Evolutionary conservation across 306 rosid genomes (phyloP).

Genomic region (Quercus dentata): DNA sequence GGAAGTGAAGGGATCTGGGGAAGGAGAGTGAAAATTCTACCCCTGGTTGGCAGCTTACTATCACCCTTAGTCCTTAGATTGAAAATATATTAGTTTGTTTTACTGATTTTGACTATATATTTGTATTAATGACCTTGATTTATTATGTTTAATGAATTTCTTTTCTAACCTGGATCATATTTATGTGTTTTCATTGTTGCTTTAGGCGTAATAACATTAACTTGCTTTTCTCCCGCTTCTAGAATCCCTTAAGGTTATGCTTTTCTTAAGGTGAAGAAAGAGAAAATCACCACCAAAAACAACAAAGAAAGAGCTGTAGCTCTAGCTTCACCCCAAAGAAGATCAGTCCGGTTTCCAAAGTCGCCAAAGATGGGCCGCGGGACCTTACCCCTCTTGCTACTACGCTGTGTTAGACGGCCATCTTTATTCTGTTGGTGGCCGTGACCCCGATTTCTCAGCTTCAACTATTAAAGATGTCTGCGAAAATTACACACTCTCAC

Average conservation of each 20-base stretch:
- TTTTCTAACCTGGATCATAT: not conserved
- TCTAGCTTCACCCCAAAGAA: too few species aligned
- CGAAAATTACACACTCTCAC: too few species aligned
- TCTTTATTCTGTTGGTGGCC: too few species aligned
- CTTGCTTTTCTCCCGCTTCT: slow-evolving; percentile 20
- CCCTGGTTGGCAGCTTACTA: not conserved
- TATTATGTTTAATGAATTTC: not conserved
- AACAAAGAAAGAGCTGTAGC: too few species aligned
- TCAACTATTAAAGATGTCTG: too few species aligned
- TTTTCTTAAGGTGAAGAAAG: not conserved
- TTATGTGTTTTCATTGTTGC: not conserved
- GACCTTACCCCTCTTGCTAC: too few species aligned
- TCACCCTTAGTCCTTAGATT: not conserved
- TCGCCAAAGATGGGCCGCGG: too few species aligned
- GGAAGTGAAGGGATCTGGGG: not conserved
- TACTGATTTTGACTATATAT: not conserved
- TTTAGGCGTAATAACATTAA: not conserved
- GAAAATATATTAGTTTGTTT: not conserved
- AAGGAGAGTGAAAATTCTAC: not conserved
- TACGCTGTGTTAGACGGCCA: too few species aligned
- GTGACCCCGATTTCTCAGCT: too few species aligned
- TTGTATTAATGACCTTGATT: not conserved
- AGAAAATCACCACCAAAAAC: too few species aligned
- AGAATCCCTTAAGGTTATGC: slow-evolving; percentile 84
- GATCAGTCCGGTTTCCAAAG: too few species aligned